These are phyloP conservation scores for Ophiorrhiza pumila DNA, from an alignment of 257 asterid species.

Conservation along the genomic window DNA sequence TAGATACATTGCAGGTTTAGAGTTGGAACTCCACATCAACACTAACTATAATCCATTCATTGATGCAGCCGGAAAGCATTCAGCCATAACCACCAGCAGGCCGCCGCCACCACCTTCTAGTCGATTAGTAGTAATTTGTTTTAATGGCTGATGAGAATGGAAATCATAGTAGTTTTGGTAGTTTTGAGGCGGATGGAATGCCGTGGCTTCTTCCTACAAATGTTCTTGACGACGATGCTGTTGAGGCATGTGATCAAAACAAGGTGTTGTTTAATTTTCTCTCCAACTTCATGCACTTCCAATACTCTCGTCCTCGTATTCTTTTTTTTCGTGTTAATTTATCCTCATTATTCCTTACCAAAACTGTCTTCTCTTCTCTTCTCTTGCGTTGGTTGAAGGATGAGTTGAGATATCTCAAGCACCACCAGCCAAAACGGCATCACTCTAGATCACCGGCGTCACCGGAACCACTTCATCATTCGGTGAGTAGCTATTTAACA, in stretches of 20 bases:
- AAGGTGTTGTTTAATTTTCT: constrained; percentile 10
- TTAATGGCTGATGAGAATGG: constrained; percentile 25
- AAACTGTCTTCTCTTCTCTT: neutral
- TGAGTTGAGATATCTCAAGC: constrained; percentile 6
- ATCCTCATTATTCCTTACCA: too few relatives aligned
- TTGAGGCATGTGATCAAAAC: neutral
- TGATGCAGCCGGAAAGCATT: constrained; percentile 19
- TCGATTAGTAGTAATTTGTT: neutral
- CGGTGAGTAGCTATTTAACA: neutral
- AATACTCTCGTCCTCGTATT: neutral
- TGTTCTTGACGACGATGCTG: constrained; percentile 14
- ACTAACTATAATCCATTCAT: constrained; percentile 9
- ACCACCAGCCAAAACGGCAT: neutral
- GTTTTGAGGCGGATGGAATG: constrained; percentile 37
- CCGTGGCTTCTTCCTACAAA: constrained; percentile 32
- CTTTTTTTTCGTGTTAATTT: too few relatives aligned
- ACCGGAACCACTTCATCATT: constrained; percentile 4
- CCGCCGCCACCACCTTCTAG: constrained; percentile 15
- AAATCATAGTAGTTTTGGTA: constrained; percentile 15
- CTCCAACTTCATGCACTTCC: neutral
- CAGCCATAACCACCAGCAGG: neutral
- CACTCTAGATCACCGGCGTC: neutral
- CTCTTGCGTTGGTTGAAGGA: neutral
- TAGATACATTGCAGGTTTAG: constrained; percentile 59
- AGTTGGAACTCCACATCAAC: constrained; percentile 46